phyloP scores from a whole-genome alignment of 2,329 filamentous ascomycete genomes.

The Epichloe baconii region DNA sequence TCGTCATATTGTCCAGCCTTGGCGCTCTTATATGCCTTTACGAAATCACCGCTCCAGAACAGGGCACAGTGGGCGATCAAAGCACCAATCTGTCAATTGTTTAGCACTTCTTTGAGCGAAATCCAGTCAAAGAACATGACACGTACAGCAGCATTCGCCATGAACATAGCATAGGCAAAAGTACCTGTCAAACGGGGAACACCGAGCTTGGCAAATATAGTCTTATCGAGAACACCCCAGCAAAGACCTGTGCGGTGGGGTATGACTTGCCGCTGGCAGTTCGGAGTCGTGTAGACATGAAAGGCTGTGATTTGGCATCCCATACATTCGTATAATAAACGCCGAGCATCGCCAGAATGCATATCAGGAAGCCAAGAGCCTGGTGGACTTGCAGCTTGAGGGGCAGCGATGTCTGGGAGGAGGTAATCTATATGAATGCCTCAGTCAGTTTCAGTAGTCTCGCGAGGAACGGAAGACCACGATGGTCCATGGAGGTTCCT shows the following conservation, averaged over 20 bases:
- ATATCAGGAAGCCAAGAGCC: slow-evolving; percentile 23
- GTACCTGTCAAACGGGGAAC: slow-evolving; percentile 33
- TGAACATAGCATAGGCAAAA: slow-evolving; percentile 41
- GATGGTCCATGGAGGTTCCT: background rate
- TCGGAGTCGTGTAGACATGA: slow-evolving; percentile 23
- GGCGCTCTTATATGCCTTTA: slow-evolving; percentile 24
- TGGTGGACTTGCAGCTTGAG: slow-evolving; percentile 24
- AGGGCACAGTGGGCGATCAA: slow-evolving; percentile 36
- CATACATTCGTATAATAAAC: slow-evolving; percentile 30
- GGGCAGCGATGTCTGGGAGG: slow-evolving; percentile 16
- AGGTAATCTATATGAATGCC: background rate
- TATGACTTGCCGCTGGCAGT: slow-evolving; percentile 27
- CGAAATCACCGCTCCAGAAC: slow-evolving; percentile 43
- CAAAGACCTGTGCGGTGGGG: slow-evolving; percentile 26
- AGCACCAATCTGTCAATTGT: slow-evolving; percentile 35
- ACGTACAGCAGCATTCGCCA: slow-evolving; percentile 42
- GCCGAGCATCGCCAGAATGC: slow-evolving; percentile 20
- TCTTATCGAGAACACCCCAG: slow-evolving; percentile 27
- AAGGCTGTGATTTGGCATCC: slow-evolving; percentile 19
- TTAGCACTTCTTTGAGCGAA: too few relatives aligned
- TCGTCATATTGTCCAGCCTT: slow-evolving; percentile 29
- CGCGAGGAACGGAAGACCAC: background rate
- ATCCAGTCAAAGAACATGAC: background rate
- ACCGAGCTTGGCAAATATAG: slow-evolving; percentile 28
- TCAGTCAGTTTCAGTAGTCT: background rate